Evolutionary conservation across 2,329 filamentous ascomycete species (phyloP), one percentile per base, ranked within the genome.

Genomic region (Ophiostoma piceae): DNA sequence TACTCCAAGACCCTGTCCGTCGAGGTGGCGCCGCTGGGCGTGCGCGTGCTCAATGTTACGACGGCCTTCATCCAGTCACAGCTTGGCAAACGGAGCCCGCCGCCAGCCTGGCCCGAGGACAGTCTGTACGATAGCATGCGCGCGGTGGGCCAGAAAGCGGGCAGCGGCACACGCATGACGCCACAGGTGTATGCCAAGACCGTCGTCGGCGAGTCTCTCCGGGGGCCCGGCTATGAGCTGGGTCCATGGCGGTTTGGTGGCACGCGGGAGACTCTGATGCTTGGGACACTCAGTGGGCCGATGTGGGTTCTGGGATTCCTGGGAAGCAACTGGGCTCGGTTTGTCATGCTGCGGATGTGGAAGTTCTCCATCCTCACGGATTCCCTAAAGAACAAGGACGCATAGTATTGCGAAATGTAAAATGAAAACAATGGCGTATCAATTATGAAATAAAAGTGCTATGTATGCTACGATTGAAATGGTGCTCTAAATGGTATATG

Each of bases 1-100:
- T 87, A 85, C 77, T 84, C 83, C 43, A 83, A 84, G 69, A 82
- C 81, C 0, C 77, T 87, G 26, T 83, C 84, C 19, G 77, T 84
- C 67, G 85, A 87, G 73, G 77, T 87, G 41, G 79, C 80, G 39
- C 84, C 83, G 0, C 82, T 85, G 39, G 79, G 79, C 73, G 84
- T 87, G 9, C 82, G 84, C 71, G 85, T 87, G 75, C 85, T 86
- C 82, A 77, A 77, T 12, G 81, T 85, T 12, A 82, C 82, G 73
- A 82, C 85, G 76, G 82, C 84, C 0, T 75, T 74, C 65, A 74
- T 79, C 64, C 68, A 71, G n/a, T 84, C 83, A 1, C 83, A 86
- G 29, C 78, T 78, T 43, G 83, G 81, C 72, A 82, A 84, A 47
- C 22, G 77, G 74, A 83, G 83, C 47, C 80, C 82, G 1, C 77